Conservation (phyloP, 2,329 filamentous ascomycete genomes). For the Fusarium veterinarium region DNA sequence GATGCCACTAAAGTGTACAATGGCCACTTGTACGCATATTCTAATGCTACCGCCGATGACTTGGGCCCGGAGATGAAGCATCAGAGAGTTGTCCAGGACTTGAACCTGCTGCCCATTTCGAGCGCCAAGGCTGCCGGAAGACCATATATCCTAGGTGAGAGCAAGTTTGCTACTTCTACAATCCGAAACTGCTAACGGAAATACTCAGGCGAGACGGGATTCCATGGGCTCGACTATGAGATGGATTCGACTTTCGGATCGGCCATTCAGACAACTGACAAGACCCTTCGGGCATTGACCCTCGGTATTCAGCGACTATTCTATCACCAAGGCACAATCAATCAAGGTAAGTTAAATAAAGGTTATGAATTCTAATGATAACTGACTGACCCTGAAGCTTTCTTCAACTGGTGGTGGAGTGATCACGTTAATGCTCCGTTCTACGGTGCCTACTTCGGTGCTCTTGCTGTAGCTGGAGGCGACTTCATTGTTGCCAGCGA, state of each 20-base stretch:
- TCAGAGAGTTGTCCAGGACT: not conserved
- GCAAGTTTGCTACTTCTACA: fast-evolving
- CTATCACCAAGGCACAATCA: not conserved
- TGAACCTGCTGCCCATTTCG: not conserved
- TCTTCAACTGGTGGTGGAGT: not conserved
- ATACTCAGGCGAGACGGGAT: not conserved
- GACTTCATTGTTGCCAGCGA: not conserved
- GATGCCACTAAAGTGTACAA: not conserved
- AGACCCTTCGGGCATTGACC: not conserved
- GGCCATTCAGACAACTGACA: not conserved
- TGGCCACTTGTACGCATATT: not conserved
- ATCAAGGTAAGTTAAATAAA: not conserved
- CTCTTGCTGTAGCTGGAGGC: not conserved
- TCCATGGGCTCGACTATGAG: not conserved
- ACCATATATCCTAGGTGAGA: not conserved
- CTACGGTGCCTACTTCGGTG: not conserved
- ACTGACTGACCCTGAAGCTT: not conserved
- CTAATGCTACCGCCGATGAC: not conserved
- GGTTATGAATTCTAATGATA: no score
- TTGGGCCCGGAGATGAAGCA: not conserved
- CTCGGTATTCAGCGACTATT: not conserved
- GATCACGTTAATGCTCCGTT: not conserved
- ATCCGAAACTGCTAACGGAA: not conserved
- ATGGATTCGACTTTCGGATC: not conserved
- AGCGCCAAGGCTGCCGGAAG: not conserved